phyloP scores from a whole-genome alignment of 805 yeast genomes.

The Cephaloascus albidus region DNA sequence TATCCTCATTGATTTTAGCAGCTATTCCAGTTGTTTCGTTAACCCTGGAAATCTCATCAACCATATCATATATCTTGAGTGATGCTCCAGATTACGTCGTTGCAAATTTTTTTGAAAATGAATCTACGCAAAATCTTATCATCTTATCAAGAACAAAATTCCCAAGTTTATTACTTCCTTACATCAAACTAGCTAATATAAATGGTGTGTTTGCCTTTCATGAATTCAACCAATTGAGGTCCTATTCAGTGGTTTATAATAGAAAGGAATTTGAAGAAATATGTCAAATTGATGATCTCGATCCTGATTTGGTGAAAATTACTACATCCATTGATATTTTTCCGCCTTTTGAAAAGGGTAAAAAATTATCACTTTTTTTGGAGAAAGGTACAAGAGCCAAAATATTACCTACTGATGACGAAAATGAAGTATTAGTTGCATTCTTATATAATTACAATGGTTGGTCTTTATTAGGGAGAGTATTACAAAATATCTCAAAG shows the following conservation, averaged over 20 bases:
- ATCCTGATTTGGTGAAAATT: slow-evolving; percentile 38
- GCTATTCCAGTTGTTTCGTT: slow-evolving; percentile 40
- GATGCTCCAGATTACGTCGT: slow-evolving; percentile 35
- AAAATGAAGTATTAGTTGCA: slow-evolving; percentile 36
- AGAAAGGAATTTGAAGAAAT: slow-evolving; percentile 25
- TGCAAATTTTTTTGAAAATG: slow-evolving; percentile 34
- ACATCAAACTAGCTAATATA: slow-evolving; percentile 48
- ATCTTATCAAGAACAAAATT: slow-evolving; percentile 62
- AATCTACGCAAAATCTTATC: slow-evolving; percentile 32
- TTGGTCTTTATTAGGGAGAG: slow-evolving; percentile 78
- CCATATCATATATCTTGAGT: slow-evolving; percentile 30
- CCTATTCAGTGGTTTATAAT: slow-evolving; percentile 47
- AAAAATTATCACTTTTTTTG: slow-evolving; percentile 34
- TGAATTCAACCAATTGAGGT: slow-evolving; percentile 46
- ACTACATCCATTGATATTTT: slow-evolving; percentile 30
- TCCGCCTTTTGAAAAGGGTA: slow-evolving; percentile 41
- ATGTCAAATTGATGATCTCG: slow-evolving; percentile 39
- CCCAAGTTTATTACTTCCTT: slow-evolving; percentile 57
- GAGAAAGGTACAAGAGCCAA: slow-evolving; percentile 60
- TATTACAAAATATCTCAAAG: slow-evolving; percentile 53
- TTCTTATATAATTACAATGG: slow-evolving; percentile 75
- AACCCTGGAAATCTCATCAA: slow-evolving; percentile 31
- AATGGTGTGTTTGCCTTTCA: slow-evolving; percentile 61
- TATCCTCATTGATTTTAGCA: slow-evolving; percentile 33
- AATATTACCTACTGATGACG: slow-evolving; percentile 40